Evolutionary conservation across 179 eudicot genomes (phyloP), one percentile per base, ranked within the genome.

Genomic region (Corrigiola litoralis): DNA sequence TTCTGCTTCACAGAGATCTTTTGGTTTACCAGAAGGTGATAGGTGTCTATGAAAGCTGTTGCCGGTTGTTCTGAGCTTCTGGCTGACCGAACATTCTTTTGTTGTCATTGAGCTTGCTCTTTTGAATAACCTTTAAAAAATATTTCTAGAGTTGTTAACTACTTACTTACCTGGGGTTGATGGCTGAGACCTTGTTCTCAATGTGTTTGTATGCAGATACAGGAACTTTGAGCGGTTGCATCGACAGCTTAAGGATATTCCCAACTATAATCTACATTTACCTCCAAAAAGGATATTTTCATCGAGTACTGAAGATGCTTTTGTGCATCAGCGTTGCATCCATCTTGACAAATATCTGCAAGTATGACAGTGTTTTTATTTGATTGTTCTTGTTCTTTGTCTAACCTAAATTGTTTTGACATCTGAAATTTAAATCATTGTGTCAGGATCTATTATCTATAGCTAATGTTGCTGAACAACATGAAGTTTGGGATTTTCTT

Each of bases 241-340:
- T 74, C 89, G 99, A 62, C 95, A 88, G 37, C 97, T 95, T 8
- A 95, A 88, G 84, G 97, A 91, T 52, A 95, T 95, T 56, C 96
- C 99, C 49, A 95, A 95, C 72, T 95, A 91, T 76, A 88, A 85
- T 36, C 72, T 95, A 57, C 97, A 95, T 74, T 78, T 95, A 82
- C 99, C 99, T 56, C 99, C 99, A 45, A 95, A 95, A 80, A 88
- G 99, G 81, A 91, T 95, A 74, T 91, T 95, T 74, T 95, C 97
- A 33, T 95, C 99, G 24, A 95, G 96, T 81, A 95, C 97, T 42
- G 99, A 95, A 79, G 97, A 95, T 79, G 73, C 96, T 63, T 95
- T 95, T 77, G 99, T 95, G 75, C 96, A 85, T 80, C 96, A 87
- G 80, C 96, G 99, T 59, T 91, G 99, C 71, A 87, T 95, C 71